phyloP scores from a whole-genome alignment of 805 yeast species.

The Kodamaea lidongshanica region DNA sequence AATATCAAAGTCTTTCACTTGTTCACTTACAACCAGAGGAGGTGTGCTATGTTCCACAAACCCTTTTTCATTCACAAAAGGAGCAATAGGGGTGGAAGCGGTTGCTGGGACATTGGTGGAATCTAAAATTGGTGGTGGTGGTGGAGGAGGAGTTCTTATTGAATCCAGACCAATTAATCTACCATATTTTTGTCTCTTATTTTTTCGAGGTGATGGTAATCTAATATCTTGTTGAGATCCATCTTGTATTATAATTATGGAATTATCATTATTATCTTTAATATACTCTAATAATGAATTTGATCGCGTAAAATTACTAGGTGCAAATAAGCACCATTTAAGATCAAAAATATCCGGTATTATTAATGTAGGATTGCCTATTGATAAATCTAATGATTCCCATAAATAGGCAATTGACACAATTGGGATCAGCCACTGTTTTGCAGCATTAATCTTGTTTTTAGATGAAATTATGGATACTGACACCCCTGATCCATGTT shows the following conservation, averaged over 20 bases:
- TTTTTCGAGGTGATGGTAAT: conserved; percentile 50
- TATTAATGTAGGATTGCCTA: conserved; percentile 12
- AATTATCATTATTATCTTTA: conserved; percentile 5
- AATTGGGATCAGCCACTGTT: conserved; percentile 53
- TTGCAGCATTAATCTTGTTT: conserved; percentile 53
- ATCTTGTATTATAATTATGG: conserved; percentile 2
- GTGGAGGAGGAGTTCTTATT: too few relatives aligned
- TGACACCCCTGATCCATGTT: conserved; percentile 24
- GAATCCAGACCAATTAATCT: conserved; percentile 34
- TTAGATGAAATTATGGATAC: conserved; percentile 40
- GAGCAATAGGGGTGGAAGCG: too few relatives aligned
- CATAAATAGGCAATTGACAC: conserved; percentile 50
- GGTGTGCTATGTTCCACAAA: too few relatives aligned
- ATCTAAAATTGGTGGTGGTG: too few relatives aligned
- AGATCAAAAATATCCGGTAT: conserved; percentile 40
- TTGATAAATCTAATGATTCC: conserved; percentile 39
- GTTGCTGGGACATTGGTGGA: too few relatives aligned
- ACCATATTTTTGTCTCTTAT: conserved; percentile 40
- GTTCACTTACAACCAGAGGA: conserved; percentile 7
- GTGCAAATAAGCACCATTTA: conserved; percentile 54
- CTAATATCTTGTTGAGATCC: conserved; percentile 14
- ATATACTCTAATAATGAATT: conserved; percentile 18
- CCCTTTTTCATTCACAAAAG: too few relatives aligned
- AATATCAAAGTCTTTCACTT: conserved; percentile 10
- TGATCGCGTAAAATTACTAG: conserved; percentile 23